phyloP scores from a whole-genome alignment of 139 green algal genomes.

The Volvox reticuliferus region DNA sequence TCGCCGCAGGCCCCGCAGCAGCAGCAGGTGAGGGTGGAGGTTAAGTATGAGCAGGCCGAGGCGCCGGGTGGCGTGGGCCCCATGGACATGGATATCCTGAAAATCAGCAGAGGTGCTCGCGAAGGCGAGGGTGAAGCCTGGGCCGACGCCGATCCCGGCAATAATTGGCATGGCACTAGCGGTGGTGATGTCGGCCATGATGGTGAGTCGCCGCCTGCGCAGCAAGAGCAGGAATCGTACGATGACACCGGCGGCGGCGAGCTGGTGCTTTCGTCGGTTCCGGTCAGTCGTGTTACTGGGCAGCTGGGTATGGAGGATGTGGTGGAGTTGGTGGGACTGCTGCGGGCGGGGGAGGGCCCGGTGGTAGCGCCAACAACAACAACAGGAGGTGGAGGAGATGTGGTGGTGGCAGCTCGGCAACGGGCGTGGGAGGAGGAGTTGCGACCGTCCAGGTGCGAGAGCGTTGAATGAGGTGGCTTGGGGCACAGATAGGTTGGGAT shows the following conservation, averaged over 20 bases:
- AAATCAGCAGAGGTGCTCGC: no score
- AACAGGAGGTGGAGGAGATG: slow-evolving; percentile 39
- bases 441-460: slow-evolving; percentile 52
- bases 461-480: neutral
- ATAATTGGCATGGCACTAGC: neutral
- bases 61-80: no score
- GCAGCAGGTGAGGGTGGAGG: neutral
- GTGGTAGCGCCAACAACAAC: slow-evolving; percentile 60
- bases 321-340: slow-evolving; percentile 55
- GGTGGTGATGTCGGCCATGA: neutral
- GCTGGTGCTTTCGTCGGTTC: slow-evolving; percentile 70
- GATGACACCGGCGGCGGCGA: slow-evolving; percentile 46
- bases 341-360: slow-evolving; percentile 43
- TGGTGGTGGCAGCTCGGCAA: slow-evolving; percentile 64
- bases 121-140: neutral
- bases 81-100: no score
- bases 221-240: neutral
- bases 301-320: slow-evolving; percentile 51
- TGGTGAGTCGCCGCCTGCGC: neutral
- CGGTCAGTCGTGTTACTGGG: slow-evolving; percentile 64
- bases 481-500: no score
- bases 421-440: slow-evolving; percentile 64
- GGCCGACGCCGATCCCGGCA: neutral
- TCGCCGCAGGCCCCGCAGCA: neutral
- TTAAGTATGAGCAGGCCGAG: no score